Base-by-base conservation (phyloP, 2,329 filamentous ascomycete genomes). In the Aspergillus fumigatus region DNA sequence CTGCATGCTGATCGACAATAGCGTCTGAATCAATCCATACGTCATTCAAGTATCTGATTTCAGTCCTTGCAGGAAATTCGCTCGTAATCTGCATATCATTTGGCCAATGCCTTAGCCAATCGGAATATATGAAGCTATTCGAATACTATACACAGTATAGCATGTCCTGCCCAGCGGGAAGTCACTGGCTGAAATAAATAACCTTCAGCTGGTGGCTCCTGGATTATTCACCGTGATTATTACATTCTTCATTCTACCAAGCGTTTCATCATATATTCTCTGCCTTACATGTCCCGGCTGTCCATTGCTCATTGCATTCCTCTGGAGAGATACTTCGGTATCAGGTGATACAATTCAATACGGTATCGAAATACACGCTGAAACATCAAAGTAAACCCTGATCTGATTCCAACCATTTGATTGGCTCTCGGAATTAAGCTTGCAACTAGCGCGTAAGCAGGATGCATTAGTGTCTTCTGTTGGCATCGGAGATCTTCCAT, bases 391-490 rank as follows among this genome's bases (percentile, higher is more conserved):
- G 11, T 11, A 35, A 35, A 17, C 4, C 4, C 7, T 3, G 7
- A 4, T 4, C 10, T 3, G 2, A 4, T 14, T 11, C 11, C 0
- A 2, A 6, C 2, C 6, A 6, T 47, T 14, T 47, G 23, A 47
- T 25, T 47, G 23, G 43, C 4, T 4, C 9, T 17, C 21, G 17
- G 8, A 49, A 23, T 51, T 54, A 57, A 57, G 49, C n/a, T 54
- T 54, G n/a, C 10, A 8, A 17, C 50, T 58, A 55, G 58, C 50
- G 55, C 48, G 56, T 61, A 48, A 61, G 59, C 56, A 59, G 40
- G 23, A n/a, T 55, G 59, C 59, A 59, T 61, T 61, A 59, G 56
- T 52, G 59, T 32, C 40, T 48, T 43, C 27, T 27, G 52, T 21
- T 43, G n/a, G n/a, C 1, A 32, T 45, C 26, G 32, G 23, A 48